Percentiles rank a stretch among this genome's conserved stretches.
Evolutionary conservation across 768 basidiomycete genomes (phyloP).

Genomic region (Rhodotorula sphaerocarpa): DNA sequence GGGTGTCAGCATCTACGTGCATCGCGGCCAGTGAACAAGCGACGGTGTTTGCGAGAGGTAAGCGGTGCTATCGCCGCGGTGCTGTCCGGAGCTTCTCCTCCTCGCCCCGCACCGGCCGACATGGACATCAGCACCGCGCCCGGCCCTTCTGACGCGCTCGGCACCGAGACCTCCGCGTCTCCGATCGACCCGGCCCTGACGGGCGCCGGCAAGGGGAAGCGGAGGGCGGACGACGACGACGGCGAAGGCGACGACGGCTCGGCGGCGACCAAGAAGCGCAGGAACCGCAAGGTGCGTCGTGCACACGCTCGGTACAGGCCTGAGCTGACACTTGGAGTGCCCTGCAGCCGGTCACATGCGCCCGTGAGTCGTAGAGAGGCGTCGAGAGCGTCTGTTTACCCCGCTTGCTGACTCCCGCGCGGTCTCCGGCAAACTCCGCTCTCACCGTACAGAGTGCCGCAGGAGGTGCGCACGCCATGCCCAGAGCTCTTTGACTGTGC

Average conservation of each 20-base stretch:
- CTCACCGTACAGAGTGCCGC: constrained; percentile 5
- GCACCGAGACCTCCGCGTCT: neutral
- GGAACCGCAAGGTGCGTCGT: constrained; percentile 1
- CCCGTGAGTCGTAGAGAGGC: neutral
- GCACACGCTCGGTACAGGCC: neutral
- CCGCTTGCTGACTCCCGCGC: neutral
- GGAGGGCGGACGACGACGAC: constrained; percentile 1
- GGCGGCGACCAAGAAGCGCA: constrained; percentile 4
- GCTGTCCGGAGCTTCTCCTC: too few species aligned
- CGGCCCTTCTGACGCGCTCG: neutral
- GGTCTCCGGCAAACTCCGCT: neutral
- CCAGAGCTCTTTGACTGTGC: too few species aligned
- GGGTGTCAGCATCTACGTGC: too few species aligned
- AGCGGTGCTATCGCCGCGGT: too few species aligned
- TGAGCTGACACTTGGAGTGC: neutral
- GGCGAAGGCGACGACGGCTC: neutral
- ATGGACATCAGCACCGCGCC: too few species aligned
- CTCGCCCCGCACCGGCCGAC: too few species aligned
- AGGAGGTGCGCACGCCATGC: neutral
- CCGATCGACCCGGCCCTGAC: neutral
- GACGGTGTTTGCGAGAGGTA: too few species aligned
- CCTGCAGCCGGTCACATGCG: constrained; percentile 23
- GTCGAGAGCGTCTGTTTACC: too few species aligned
- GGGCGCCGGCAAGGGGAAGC: neutral
- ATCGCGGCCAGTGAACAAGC: too few species aligned